Evolutionary conservation across 2,329 filamentous ascomycete genomes (phyloP), one percentile per base, ranked within the genome.

Genomic region (Bipolaris zeicola): DNA sequence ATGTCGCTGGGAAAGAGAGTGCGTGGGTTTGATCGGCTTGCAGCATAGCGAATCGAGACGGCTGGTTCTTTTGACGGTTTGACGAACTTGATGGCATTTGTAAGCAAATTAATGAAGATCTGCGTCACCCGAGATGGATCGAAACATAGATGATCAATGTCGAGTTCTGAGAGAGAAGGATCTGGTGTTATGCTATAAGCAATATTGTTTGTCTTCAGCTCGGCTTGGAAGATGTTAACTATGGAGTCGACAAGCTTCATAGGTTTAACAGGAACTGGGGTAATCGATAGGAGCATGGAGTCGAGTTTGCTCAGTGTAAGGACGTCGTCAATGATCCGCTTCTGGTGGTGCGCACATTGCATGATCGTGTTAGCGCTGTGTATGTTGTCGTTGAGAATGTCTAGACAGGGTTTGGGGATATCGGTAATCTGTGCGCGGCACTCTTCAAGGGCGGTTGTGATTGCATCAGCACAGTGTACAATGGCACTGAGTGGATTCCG

Each of bases 81-180:
- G 0, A 79, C 79, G 48, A 78, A 78, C 26, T 78, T 78, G 61
- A 78, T 75, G 1, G 71, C 72, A 36, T 78, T 78, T 1, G 89
- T 92, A 16, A 94, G 78, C 3, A 94, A 79, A 67, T 93, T 94
- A 8, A 89, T 91, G 43, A 94, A 85, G 56, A 96, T 92, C 68
- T 96, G 92, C 0, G 79, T 74, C 8, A 81, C 64, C 20, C 79
- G 70, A 33, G 73, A 77, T 0, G 78, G 76, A 55, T 81, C 79
- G 0, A 81, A 61, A 18, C 76, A 68, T 3, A 80, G 66, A 56
- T 76, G 71, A 18, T 78, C 73, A 10, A 80, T 68, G 3, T 61
- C 61, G 6, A 80, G 61, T 5, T 72, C 57, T 3, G 65, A 39
- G 33, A 79, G 71, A 0, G 78, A 78, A 1, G 65, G 57, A 36